Evolutionary conservation across 352 stramenopile species (phyloP), one percentile per base, ranked within the genome.

Genomic region (Thraustotheca clavata): DNA sequence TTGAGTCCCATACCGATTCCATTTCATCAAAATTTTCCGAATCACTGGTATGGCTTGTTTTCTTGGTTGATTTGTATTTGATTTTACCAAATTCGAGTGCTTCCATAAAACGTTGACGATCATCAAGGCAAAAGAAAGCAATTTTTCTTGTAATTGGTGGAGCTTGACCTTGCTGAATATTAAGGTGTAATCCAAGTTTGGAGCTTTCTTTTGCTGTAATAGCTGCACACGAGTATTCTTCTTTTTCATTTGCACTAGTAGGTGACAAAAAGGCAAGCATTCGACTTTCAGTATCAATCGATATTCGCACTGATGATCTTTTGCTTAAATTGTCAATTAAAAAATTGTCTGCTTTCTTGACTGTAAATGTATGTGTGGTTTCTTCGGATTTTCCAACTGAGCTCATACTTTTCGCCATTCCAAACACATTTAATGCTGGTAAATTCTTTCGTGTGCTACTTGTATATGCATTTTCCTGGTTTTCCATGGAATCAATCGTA

Each of bases 261-360:
- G 82, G 77, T 46, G 81, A 89, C 2, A 91, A 52, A 29, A 94
- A 91, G 61, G 74, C 87, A n/a, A 94, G 74, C 77, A 89, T 92
- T 18, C 85, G 80, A 36, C 81, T 73, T 7, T 91, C 78, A n/a
- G 85, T 82, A 60, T 92, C 85, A 20, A 94, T 82, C 59, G 89
- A 79, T 5, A 94, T 61, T 67, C 88, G 83, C 50, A 94, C 89
- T 43, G 81, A 88, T 16, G 85, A 77, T 31, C 86, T 85, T 62
- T 91, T 91, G 68, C 78, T 89, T 20, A 81, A 80, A 5, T 92
- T 67, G 49, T 90, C 89, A 68, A 91, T 80, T 20, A 94, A 60
- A 49, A 94, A 75, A 41, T 75, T 89, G 70, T 94, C 85, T 7
- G 78, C 84, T 57, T 94, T 94, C 65, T 87, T 87, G 54, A 92